phyloP scores from a whole-genome alignment of 2,329 filamentous ascomycete genomes.

The Verticillium dahliae region DNA sequence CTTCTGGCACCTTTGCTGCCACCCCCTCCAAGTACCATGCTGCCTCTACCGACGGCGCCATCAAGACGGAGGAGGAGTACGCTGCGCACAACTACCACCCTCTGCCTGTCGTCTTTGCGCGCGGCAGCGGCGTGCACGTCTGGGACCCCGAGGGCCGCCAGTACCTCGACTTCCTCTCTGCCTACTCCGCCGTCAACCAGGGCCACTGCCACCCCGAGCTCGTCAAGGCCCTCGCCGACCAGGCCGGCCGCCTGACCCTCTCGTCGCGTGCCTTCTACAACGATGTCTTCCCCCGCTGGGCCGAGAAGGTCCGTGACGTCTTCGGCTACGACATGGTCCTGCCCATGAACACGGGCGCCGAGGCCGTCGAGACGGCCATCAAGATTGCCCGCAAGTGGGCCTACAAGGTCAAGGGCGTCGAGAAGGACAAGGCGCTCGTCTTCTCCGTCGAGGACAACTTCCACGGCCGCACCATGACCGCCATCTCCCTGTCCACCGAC shows the following conservation, averaged over 20 bases:
- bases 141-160: slow-evolving; percentile 96
- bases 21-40: slow-evolving; percentile 55
- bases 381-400: slow-evolving; percentile 98
- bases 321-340: slow-evolving; percentile 98
- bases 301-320: slow-evolving; percentile 79
- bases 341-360: slow-evolving; percentile 96
- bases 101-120: slow-evolving; percentile 85
- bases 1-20: slow-evolving; percentile 24
- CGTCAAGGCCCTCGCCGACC: slow-evolving; percentile 81
- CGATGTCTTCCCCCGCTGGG: slow-evolving; percentile 94
- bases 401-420: slow-evolving; percentile 91
- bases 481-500: slow-evolving; percentile 91
- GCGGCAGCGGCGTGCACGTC: slow-evolving; percentile 77
- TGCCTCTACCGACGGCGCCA: slow-evolving; percentile 71
- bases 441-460: slow-evolving; percentile 89
- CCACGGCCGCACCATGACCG: slow-evolving; percentile 91
- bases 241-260: slow-evolving; percentile 82
- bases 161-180: slow-evolving; percentile 96
- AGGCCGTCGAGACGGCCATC: slow-evolving; percentile 91
- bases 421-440: slow-evolving; percentile 74
- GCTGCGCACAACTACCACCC: slow-evolving; percentile 99
- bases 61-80: slow-evolving; percentile 72
- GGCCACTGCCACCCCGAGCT: slow-evolving; percentile 97
- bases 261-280: slow-evolving; percentile 97
- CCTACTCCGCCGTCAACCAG: slow-evolving; percentile 97